These are phyloP conservation scores for Morella rubra DNA, from an alignment of 306 rosid species.

Conservation along the genomic window DNA sequence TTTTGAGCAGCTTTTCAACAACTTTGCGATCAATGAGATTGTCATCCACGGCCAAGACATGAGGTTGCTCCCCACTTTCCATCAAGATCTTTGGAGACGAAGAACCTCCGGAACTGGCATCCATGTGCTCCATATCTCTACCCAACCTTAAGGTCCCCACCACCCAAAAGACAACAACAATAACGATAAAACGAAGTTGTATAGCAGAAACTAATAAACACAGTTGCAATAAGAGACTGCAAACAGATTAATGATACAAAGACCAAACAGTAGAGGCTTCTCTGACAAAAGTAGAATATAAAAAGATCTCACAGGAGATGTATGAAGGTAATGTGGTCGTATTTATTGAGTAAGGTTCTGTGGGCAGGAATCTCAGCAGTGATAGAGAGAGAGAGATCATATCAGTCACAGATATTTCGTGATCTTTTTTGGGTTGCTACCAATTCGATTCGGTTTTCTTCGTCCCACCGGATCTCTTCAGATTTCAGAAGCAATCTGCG, in stretches of 20 bases:
- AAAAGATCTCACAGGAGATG: constrained; percentile 50
- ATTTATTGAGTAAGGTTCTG: constrained; percentile 41
- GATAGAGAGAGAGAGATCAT: constrained; percentile 30
- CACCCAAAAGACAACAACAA: not conserved
- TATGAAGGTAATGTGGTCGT: constrained; percentile 37
- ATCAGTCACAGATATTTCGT: constrained; percentile 68
- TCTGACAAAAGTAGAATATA: constrained; percentile 22
- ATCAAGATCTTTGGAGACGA: constrained; percentile 47
- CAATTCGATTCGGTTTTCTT: constrained; percentile 60
- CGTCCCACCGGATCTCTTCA: constrained; percentile 26
- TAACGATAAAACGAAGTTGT: constrained; percentile 2
- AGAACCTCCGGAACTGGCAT: constrained; percentile 36
- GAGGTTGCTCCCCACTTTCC: constrained; percentile 66
- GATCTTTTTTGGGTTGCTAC: constrained; percentile 79
- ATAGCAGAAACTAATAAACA: constrained; percentile 29
- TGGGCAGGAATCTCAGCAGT: constrained; percentile 49
- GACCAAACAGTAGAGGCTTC: constrained; percentile 21
- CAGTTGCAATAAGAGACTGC: constrained; percentile 23
- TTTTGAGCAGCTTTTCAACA: constrained; percentile 74
- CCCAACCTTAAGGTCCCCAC: not conserved
- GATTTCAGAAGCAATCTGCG: constrained; percentile 22
- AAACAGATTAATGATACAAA: constrained; percentile 26
- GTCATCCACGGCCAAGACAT: constrained; percentile 95
- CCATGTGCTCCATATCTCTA: constrained; percentile 30
- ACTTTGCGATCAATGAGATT: constrained; percentile 76